phyloP scores from a whole-genome alignment of 2,329 filamentous ascomycete genomes.

The Phialocephala sp. region DNA sequence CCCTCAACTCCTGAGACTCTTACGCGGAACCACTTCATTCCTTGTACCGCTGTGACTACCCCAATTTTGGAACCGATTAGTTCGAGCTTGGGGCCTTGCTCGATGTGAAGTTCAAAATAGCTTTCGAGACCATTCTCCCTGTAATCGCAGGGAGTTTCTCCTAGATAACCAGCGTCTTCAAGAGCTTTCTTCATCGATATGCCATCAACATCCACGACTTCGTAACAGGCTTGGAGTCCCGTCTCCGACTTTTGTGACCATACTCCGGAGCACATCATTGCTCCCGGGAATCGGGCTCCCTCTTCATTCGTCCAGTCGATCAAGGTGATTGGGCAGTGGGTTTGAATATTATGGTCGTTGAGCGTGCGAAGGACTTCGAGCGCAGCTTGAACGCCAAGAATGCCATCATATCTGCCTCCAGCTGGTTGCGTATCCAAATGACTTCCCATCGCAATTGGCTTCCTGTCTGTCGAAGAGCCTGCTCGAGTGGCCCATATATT shows the following conservation, averaged over 20 bases:
- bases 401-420: slow-evolving; percentile 74
- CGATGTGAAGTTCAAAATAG: slow-evolving; percentile 76
- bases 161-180: slow-evolving; percentile 72
- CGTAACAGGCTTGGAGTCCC: slow-evolving; percentile 62
- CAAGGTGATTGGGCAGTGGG: slow-evolving; percentile 66
- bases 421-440: slow-evolving; percentile 69
- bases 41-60: slow-evolving; percentile 74
- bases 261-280: slow-evolving; percentile 75
- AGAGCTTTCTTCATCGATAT: slow-evolving; percentile 47
- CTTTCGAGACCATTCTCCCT: slow-evolving; percentile 67
- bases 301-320: slow-evolving; percentile 60
- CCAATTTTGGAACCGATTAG: slow-evolving; percentile 66
- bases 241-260: slow-evolving; percentile 70
- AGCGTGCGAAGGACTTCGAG: slow-evolving; percentile 74
- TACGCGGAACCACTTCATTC: slow-evolving; percentile 67
- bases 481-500: slow-evolving; percentile 78
- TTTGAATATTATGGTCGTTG: slow-evolving; percentile 69
- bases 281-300: slow-evolving; percentile 77
- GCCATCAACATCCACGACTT: slow-evolving; percentile 54
- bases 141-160: slow-evolving; percentile 60
- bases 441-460: slow-evolving; percentile 71
- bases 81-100: slow-evolving; percentile 79
- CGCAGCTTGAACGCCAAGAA: slow-evolving; percentile 73
- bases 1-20: slow-evolving; percentile 55
- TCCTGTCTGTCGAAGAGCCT: slow-evolving; percentile 58